phyloP scores from a whole-genome alignment of 352 stramenopile species.

The Globisporangium acanthophoron region DNA sequence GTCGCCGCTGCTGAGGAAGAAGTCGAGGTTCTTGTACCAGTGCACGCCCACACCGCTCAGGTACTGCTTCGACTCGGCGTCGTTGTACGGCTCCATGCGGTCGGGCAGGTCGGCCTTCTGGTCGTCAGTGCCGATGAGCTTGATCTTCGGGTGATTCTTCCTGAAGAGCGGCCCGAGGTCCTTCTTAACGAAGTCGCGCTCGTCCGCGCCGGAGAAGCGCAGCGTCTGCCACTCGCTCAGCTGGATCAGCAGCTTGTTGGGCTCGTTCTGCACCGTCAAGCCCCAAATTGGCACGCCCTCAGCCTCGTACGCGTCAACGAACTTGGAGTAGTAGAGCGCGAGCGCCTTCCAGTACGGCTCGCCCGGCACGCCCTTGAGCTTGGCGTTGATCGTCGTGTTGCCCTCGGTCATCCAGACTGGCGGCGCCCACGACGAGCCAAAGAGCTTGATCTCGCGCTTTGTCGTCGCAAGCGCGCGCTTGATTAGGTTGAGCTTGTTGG shows the following conservation, averaged over 20 bases:
- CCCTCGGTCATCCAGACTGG: slow-evolving; percentile 85
- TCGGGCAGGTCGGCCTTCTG: slow-evolving; percentile 59
- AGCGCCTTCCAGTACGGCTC: slow-evolving; percentile 66
- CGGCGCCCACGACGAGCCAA: slow-evolving; percentile 77
- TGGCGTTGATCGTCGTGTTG: slow-evolving; percentile 54
- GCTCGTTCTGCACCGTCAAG: slow-evolving; percentile 85
- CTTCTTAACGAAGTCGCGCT: slow-evolving; percentile 72
- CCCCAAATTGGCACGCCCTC: slow-evolving; percentile 74
- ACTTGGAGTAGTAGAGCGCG: slow-evolving; percentile 88
- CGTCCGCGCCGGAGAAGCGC: slow-evolving; percentile 26
- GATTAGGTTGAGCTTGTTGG: slow-evolving; percentile 76
- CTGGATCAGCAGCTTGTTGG: slow-evolving; percentile 27
- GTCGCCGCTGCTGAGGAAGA: slow-evolving; percentile 25
- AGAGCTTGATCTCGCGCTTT: slow-evolving; percentile 50
- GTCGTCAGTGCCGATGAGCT: slow-evolving; percentile 83
- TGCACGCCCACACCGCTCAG: slow-evolving; percentile 78
- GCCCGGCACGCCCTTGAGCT: slow-evolving; percentile 42
- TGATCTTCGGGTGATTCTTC: slow-evolving; percentile 62
- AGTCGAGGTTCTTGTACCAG: slow-evolving; percentile 62
- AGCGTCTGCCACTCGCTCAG: slow-evolving; percentile 52
- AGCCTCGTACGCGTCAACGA: slow-evolving; percentile 74
- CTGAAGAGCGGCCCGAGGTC: slow-evolving; percentile 66
- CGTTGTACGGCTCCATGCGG: slow-evolving; percentile 44
- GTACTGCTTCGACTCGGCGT: slow-evolving; percentile 73
- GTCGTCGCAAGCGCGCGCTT: slow-evolving; percentile 35